Evolutionary conservation across 1,284 basidiomycete genomes (phyloP).

Genomic region (Papiliotrema flavescens): DNA sequence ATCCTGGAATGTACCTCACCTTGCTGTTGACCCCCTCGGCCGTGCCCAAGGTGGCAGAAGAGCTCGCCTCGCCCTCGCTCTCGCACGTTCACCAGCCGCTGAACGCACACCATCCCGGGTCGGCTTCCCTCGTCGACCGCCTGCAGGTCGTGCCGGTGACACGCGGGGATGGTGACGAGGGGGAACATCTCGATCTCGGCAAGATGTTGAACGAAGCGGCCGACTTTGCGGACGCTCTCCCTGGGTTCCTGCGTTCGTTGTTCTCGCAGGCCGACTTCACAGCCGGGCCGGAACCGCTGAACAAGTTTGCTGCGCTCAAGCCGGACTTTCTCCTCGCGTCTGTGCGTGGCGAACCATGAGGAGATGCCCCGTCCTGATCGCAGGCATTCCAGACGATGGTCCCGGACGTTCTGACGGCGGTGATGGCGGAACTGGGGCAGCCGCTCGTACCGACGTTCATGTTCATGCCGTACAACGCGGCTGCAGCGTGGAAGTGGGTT

Average conservation of each 20-base stretch:
- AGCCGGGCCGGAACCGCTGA: constrained; percentile 1
- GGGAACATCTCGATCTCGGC: neutral
- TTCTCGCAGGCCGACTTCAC: neutral
- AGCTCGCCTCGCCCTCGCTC: constrained; percentile 5
- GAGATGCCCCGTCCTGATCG: neutral
- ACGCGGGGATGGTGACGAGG: neutral
- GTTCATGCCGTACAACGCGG: constrained; percentile 16
- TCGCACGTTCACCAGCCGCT: neutral
- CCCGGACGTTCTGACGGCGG: constrained; percentile 8
- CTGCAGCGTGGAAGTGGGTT: constrained; percentile 14
- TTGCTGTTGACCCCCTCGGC: constrained; percentile 14
- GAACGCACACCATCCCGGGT: too few relatives aligned
- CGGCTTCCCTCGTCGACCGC: too few relatives aligned
- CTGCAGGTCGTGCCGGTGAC: neutral
- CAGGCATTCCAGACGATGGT: constrained; percentile 20
- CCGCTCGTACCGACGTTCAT: constrained; percentile 9
- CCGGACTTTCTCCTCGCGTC: constrained; percentile 18
- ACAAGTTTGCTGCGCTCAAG: constrained; percentile 14
- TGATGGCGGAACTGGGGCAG: neutral
- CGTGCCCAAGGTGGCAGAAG: constrained; percentile 7
- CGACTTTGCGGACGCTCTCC: constrained; percentile 13
- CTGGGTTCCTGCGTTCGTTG: constrained; percentile 7
- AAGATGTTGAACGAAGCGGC: constrained; percentile 10
- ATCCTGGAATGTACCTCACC: constrained; percentile 19
- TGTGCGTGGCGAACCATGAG: constrained; percentile 9